Evolutionary conservation across 768 basidiomycete genomes (phyloP).

Genomic region (Rhodotorula toruloides): DNA sequence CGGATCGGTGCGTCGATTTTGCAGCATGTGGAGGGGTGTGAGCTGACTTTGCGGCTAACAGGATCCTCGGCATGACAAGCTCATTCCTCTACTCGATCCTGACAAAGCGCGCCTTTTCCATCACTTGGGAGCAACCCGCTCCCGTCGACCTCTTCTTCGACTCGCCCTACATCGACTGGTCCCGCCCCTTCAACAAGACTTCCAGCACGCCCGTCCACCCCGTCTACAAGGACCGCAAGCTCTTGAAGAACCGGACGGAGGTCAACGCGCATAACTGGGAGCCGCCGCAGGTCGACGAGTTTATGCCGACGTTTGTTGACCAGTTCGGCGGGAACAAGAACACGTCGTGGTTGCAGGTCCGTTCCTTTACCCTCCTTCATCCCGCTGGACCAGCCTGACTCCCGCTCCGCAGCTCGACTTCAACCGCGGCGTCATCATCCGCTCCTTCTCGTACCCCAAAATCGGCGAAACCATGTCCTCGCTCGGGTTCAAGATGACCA

Average conservation of each 20-base stretch:
- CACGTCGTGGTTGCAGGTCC: conserved; percentile 3
- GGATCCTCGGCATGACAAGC: conserved; percentile 13
- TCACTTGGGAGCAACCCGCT: conserved; percentile 24
- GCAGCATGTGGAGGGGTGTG: neutral
- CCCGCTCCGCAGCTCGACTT: conserved; percentile 1
- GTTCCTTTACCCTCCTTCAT: neutral
- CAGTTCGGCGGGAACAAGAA: neutral
- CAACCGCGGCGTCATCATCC: conserved; percentile 33
- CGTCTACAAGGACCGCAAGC: neutral
- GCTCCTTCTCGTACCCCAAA: conserved; percentile 13
- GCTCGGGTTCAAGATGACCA: conserved; percentile 13
- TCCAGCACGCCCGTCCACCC: neutral
- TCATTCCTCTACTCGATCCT: conserved; percentile 21
- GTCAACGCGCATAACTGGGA: conserved; percentile 18
- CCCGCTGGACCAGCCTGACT: neutral
- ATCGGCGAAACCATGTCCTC: conserved; percentile 5
- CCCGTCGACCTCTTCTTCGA: conserved; percentile 33
- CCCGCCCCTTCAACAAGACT: neutral
- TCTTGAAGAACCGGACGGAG: neutral
- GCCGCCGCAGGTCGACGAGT: conserved; percentile 17
- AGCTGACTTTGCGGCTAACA: neutral
- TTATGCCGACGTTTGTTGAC: conserved; percentile 16
- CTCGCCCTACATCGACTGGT: conserved; percentile 33
- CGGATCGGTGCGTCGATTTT: conserved; percentile 12
- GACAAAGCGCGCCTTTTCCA: conserved; percentile 24